Base-by-base conservation (phyloP, 2,329 filamentous ascomycete species). In the Pseudocercospora crystallina region DNA sequence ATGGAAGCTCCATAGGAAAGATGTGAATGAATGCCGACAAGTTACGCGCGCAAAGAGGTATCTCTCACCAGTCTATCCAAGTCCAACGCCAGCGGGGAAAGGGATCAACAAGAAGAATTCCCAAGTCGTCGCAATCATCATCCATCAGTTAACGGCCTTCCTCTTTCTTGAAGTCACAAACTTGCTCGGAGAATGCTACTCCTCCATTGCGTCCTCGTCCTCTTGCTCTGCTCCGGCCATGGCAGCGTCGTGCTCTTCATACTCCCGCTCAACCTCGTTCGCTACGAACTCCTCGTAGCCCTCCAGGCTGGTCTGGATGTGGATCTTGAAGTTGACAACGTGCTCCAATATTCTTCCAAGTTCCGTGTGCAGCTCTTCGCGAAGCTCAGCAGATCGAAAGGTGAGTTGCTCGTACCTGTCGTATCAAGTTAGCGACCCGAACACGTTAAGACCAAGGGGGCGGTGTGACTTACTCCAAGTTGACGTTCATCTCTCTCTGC, bases 301-400 rank as follows among this genome's bases (percentile, higher is more conserved):
- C 68, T 96, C 92, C 47, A 99, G 76, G 52, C 84, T 86, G 74
- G 90, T 91, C 71, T 99, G 94, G 44, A 99, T 80, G 66, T 97
- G 91, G 58, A 99, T 89, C 75, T 99, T 99, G 82, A 99, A 97
- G 66, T 95, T 91, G 75, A 97, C 95, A 56, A 96, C 87, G 67
- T 97, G 91, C 73, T 96, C 95, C 53, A 99, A 76, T 82, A 97
- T 95, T 63, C 85, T 86, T 74, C 96, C 94, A 63, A 96, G 89
- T 69, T 96, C 91, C 0, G 90, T 96, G 70, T 99, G 94, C n/a
- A 99, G 79, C 69, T 97, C 91, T 70, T 99, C 94, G n/a, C 94
- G 84, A 17, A 97, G 79, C 1, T 89, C 77, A 58, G 89, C 89
- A 41, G 89, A 89, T 30, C 84, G 83, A 47, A 95, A 81, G n/a